A percentile compares a stretch with the other conserved stretches of the same genome.
These are phyloP conservation scores for Pyronema omphalodes DNA, from an alignment of 495 filamentous ascomycete genomes.

Conservation along the genomic window DNA sequence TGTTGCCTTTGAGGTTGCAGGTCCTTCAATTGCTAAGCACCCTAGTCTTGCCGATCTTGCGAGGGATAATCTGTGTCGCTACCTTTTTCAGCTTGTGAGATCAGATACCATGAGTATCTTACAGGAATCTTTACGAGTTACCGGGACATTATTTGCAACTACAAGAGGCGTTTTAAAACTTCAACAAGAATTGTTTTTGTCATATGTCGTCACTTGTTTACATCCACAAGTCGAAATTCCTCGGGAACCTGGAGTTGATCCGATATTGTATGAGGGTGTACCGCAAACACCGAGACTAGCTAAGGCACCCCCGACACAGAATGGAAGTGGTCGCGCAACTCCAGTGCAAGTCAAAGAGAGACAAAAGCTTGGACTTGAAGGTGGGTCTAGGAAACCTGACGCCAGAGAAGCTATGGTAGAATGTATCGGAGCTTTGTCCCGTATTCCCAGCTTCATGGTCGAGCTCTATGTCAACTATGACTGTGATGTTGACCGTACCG, in stretches of 20 bases:
- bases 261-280: slow-evolving; percentile 79
- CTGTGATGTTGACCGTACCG: slow-evolving; percentile 78
- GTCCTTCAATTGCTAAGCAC: slow-evolving; percentile 86
- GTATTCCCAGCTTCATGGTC: slow-evolving; percentile 84
- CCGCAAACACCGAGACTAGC: slow-evolving; percentile 75
- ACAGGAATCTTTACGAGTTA: slow-evolving; percentile 77
- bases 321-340: slow-evolving; percentile 66
- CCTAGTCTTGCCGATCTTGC: slow-evolving; percentile 73
- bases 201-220: slow-evolving; percentile 83
- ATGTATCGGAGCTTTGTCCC: slow-evolving; percentile 71
- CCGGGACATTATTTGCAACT: slow-evolving; percentile 75
- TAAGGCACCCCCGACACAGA: slow-evolving; percentile 61
- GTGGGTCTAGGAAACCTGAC: slow-evolving; percentile 77
- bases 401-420: slow-evolving; percentile 97
- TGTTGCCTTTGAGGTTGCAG: slow-evolving; percentile 89
- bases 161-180: slow-evolving; percentile 85
- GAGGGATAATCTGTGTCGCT: slow-evolving; percentile 81
- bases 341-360: slow-evolving; percentile 87
- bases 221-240: slow-evolving; percentile 88
- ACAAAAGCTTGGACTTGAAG: slow-evolving; percentile 84
- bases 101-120: slow-evolving; percentile 90
- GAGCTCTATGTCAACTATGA: slow-evolving; percentile 98
- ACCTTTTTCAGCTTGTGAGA: slow-evolving; percentile 90
- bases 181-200: slow-evolving; percentile 91
- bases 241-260: slow-evolving; percentile 72